A percentile compares a stretch with the other conserved stretches of the same genome.
Evolutionary conservation across 2,329 filamentous ascomycete genomes (phyloP).

Genomic region (Trichocomaceae sp.): DNA sequence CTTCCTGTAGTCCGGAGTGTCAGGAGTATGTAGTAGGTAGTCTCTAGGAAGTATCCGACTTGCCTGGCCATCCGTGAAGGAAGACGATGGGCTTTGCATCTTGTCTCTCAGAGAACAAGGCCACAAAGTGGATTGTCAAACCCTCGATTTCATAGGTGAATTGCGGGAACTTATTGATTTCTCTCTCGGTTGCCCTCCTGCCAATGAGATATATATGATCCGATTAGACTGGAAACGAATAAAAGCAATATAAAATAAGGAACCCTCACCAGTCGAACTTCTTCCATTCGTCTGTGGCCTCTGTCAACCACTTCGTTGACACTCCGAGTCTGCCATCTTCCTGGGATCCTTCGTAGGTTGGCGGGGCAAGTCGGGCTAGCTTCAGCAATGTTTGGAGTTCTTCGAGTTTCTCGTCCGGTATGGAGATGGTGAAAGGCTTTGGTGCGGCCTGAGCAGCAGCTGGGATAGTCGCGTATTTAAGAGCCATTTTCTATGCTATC

Average conservation of each 20-base stretch:
- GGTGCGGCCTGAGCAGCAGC: constrained; percentile 30
- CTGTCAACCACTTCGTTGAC: constrained; percentile 41
- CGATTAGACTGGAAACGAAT: background rate
- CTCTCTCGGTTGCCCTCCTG: constrained; percentile 30
- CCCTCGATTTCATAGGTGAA: constrained; percentile 34
- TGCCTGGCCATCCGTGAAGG: constrained; percentile 51
- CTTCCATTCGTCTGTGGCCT: constrained; percentile 40
- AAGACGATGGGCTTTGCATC: constrained; percentile 48
- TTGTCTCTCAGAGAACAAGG: constrained; percentile 46
- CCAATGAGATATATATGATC: background rate
- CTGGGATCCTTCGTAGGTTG: constrained; percentile 45
- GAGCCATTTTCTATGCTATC: constrained; percentile 17
- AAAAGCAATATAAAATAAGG: background rate
- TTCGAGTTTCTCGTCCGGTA: constrained; percentile 40
- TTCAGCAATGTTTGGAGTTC: constrained; percentile 44
- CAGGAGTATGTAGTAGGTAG: background rate
- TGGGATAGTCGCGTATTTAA: constrained; percentile 28
- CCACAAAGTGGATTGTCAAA: constrained; percentile 48
- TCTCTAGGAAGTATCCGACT: too few species aligned
- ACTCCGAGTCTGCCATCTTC: constrained; percentile 41
- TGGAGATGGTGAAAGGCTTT: constrained; percentile 38
- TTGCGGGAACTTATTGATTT: constrained; percentile 48
- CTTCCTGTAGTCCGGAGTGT: constrained; percentile 15
- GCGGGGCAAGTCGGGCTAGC: constrained; percentile 44
- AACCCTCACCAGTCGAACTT: constrained; percentile 43